Conservation (phyloP, 164 flowering plant species). For the Macadamia integrifolia region DNA sequence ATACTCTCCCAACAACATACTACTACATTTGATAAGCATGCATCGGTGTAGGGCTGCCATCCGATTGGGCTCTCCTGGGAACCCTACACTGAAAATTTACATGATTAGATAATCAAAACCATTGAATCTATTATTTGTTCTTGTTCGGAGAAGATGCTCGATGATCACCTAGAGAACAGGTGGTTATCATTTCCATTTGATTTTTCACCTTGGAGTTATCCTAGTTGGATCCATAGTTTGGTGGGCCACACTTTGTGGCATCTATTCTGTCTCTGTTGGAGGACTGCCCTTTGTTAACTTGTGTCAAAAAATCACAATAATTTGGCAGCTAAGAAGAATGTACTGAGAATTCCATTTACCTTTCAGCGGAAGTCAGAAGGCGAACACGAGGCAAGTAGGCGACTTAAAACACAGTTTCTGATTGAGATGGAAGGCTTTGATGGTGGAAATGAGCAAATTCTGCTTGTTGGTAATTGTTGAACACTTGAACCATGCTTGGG, state of each 20-base stretch:
- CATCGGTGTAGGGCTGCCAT: conserved; percentile 1
- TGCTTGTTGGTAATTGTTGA: conserved; percentile 67
- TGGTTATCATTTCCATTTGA: not conserved
- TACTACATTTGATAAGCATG: not conserved
- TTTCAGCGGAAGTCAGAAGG: conserved; percentile 98
- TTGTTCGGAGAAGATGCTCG: not conserved
- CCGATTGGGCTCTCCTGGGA: not conserved
- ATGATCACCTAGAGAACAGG: not conserved
- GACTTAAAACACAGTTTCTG: conserved; percentile 95
- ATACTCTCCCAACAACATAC: not conserved
- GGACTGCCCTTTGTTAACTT: not conserved
- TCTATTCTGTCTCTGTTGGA: not conserved
- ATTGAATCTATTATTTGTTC: not conserved
- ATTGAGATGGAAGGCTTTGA: conserved; percentile 99
- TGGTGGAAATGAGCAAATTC: conserved; percentile 89
- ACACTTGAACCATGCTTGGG: not conserved
- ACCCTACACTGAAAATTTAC: conserved; percentile 3
- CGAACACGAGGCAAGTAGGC: conserved; percentile 95
- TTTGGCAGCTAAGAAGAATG: not conserved
- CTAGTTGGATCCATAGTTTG: not conserved
- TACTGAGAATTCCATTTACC: conserved; percentile 15
- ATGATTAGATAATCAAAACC: not conserved
- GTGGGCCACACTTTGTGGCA: not conserved
- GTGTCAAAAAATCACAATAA: too few relatives aligned
- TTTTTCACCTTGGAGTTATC: conserved; percentile 1